phyloP scores from a whole-genome alignment of 352 stramenopile genomes.

The Pilasporangium apinafurcum region DNA sequence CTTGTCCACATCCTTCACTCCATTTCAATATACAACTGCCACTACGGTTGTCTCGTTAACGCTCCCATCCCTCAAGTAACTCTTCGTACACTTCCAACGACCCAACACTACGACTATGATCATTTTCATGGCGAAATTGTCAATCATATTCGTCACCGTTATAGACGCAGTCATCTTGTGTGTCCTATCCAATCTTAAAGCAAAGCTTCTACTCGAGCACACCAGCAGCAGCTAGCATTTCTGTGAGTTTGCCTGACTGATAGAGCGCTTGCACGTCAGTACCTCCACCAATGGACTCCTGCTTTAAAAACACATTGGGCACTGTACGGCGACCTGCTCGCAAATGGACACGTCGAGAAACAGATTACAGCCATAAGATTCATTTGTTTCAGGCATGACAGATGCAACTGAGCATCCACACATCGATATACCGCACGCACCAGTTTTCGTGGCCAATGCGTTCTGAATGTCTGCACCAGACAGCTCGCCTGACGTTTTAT shows the following conservation, averaged over 20 bases:
- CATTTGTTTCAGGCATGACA: neutral
- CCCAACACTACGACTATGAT: no score
- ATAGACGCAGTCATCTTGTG: no score
- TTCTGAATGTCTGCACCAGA: constrained; percentile 84
- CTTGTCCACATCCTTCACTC: no score
- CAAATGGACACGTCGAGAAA: neutral
- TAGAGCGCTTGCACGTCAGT: constrained; percentile 89
- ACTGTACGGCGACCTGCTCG: constrained; percentile 87
- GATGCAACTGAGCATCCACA: neutral
- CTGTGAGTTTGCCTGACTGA: constrained; percentile 79
- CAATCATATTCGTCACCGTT: no score
- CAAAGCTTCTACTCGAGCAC: constrained; percentile 17
- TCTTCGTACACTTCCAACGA: no score
- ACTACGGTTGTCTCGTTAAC: no score
- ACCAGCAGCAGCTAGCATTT: constrained; percentile 72
- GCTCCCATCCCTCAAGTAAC: no score
- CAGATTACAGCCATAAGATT: neutral
- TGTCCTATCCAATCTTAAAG: neutral
- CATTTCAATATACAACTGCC: no score
- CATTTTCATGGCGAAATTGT: no score
- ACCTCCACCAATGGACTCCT: constrained; percentile 90
- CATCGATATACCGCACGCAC: constrained; percentile 12
- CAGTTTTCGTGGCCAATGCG: constrained; percentile 82
- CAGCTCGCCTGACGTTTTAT: constrained; percentile 43
- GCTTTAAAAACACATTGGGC: constrained; percentile 96